Conservation (phyloP, 1,284 basidiomycete genomes). For the Schizophyllum amplum region DNA sequence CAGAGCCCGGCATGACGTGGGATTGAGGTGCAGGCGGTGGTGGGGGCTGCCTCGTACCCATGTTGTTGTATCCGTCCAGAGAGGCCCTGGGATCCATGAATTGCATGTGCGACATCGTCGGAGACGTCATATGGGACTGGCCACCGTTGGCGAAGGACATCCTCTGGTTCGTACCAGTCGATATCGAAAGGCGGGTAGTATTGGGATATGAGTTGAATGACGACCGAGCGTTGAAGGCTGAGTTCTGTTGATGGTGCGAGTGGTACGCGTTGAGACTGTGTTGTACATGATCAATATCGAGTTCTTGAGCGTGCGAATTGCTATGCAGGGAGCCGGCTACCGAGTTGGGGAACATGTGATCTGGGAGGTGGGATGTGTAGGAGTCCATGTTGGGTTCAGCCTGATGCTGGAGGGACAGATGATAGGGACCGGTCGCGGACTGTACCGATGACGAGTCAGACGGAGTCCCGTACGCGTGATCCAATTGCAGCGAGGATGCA, state of each 20-base stretch:
- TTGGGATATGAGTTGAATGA: background rate
- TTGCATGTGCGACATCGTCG: background rate
- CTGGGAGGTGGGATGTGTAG: background rate
- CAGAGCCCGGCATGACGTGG: conserved; percentile 15
- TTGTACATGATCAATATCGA: background rate
- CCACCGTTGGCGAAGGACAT: background rate
- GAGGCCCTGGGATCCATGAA: background rate
- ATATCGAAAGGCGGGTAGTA: background rate
- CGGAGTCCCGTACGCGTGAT: background rate
- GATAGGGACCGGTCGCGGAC: background rate
- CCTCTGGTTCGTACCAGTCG: background rate
- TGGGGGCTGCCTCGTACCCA: background rate
- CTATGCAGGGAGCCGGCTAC: background rate
- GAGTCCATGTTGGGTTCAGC: conserved; percentile 1
- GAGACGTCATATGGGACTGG: background rate
- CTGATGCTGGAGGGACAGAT: background rate
- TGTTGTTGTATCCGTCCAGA: background rate
- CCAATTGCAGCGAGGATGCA: conserved; percentile 32
- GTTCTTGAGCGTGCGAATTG: background rate
- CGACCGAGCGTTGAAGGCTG: background rate
- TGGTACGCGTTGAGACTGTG: background rate
- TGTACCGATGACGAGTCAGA: background rate
- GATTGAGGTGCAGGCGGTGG: conserved; percentile 10
- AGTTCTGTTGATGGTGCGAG: background rate
- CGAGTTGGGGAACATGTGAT: background rate